Evolutionary conservation across 2,329 filamentous ascomycete genomes (phyloP).

Genomic region (Dryadomyces sulphureus): DNA sequence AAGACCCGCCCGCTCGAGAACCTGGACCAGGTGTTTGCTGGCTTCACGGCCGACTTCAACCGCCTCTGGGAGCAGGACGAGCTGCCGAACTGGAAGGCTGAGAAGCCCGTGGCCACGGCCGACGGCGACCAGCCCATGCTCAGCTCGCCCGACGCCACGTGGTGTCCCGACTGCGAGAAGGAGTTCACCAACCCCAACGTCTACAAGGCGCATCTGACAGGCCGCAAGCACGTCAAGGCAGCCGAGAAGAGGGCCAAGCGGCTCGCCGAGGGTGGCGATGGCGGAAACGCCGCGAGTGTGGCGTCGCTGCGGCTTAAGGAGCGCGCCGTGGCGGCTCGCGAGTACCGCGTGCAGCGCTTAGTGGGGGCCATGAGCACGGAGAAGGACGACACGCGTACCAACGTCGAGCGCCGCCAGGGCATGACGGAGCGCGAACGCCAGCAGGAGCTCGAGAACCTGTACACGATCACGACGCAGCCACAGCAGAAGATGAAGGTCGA

Average conservation of each 20-base stretch:
- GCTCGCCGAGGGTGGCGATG: conserved; percentile 16
- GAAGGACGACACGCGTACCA: conserved; percentile 76
- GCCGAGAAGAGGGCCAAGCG: conserved; percentile 48
- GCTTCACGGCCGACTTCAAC: conserved; percentile 74
- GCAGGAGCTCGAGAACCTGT: conserved; percentile 81
- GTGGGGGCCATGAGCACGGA: conserved; percentile 73
- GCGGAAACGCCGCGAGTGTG: conserved; percentile 13
- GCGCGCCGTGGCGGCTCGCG: conserved; percentile 75
- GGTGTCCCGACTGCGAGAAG: conserved; percentile 86
- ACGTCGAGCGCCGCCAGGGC: conserved; percentile 89
- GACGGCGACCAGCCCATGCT: conserved; percentile 3
- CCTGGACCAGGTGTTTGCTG: conserved; percentile 58
- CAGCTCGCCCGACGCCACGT: conserved; percentile 49
- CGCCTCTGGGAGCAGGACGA: conserved; percentile 68
- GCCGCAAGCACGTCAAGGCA: conserved; percentile 85
- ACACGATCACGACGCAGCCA: conserved; percentile 38
- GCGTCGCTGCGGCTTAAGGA: conserved; percentile 56
- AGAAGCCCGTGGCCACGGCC: conserved; percentile 22
- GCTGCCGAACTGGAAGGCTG: conserved; percentile 62
- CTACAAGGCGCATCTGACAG: conserved; percentile 74
- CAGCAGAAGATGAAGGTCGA: conserved; percentile 22
- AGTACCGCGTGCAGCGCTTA: conserved; percentile 68
- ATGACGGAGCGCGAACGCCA: conserved; percentile 96
- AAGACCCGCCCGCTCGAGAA: conserved; percentile 77
- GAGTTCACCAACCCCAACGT: conserved; percentile 94